Evolutionary conservation across 1,284 basidiomycete species (phyloP).

Genomic region (Melampsora abietis-canadensis): DNA sequence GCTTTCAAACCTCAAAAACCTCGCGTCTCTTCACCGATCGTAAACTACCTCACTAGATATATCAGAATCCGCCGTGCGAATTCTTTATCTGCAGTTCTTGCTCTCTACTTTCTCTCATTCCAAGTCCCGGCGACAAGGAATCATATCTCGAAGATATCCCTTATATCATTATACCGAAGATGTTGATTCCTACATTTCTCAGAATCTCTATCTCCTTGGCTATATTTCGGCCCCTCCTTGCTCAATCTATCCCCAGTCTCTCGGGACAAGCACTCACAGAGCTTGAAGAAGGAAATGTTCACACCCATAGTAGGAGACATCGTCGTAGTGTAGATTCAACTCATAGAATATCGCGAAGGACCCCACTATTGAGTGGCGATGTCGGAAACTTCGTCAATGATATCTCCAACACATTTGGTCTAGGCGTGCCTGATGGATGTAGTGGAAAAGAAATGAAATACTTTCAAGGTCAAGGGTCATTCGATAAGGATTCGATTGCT

Average conservation of each 20-base stretch:
- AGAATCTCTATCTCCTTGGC: neutral
- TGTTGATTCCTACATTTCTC: neutral
- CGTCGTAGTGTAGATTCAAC: neutral
- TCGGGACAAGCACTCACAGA: neutral
- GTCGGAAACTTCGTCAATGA: neutral
- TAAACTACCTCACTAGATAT: no score
- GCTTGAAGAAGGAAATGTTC: neutral
- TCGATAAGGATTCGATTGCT: neutral
- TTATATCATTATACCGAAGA: neutral
- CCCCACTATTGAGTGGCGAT: neutral
- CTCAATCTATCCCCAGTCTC: neutral
- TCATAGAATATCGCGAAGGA: neutral
- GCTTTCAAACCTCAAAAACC: no score
- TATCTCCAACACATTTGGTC: neutral
- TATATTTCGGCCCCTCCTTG: neutral
- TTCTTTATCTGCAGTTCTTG: no score
- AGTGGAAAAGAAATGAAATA: neutral
- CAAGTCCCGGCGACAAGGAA: no score
- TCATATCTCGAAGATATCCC: no score
- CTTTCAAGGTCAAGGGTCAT: neutral
- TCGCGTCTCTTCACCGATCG: no score
- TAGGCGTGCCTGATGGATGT: neutral
- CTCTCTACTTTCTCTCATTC: no score
- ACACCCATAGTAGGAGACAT: neutral
- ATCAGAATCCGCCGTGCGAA: no score